These are phyloP conservation scores for Amanita subjunquillea DNA, from an alignment of 768 basidiomycete genomes.

Conservation along the genomic window DNA sequence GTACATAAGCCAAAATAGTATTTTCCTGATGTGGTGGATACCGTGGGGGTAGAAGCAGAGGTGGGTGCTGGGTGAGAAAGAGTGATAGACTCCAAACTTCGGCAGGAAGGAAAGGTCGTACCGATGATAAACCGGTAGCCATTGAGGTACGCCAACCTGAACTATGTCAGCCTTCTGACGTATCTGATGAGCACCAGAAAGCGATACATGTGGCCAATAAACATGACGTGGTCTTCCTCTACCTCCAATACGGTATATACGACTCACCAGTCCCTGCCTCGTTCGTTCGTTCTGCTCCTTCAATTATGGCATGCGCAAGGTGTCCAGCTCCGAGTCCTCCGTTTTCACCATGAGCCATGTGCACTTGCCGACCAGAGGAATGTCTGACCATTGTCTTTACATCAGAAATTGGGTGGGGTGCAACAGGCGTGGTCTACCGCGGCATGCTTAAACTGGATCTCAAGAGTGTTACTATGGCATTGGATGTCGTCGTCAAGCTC, in stretches of 20 bases:
- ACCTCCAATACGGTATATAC: slow-evolving; percentile 6
- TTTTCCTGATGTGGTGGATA: too few species aligned
- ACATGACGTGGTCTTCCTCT: slow-evolving; percentile 6
- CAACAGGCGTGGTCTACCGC: background rate
- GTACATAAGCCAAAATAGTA: too few species aligned
- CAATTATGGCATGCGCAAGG: slow-evolving; percentile 3
- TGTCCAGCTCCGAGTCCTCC: background rate
- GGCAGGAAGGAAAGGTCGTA: slow-evolving; percentile 7
- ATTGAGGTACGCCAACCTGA: slow-evolving; percentile 4
- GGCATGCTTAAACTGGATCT: slow-evolving; percentile 10
- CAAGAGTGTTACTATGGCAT: slow-evolving; percentile 1
- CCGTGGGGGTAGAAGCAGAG: background rate
- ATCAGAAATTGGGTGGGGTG: too few species aligned
- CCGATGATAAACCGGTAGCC: slow-evolving; percentile 3
- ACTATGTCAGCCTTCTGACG: slow-evolving; percentile 6
- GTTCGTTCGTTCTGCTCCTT: slow-evolving; percentile 7
- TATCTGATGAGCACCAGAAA: slow-evolving; percentile 4
- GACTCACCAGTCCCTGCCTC: slow-evolving; percentile 6
- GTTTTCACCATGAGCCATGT: too few species aligned
- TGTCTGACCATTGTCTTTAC: too few species aligned
- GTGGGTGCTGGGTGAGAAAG: background rate
- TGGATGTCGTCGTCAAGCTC: slow-evolving; percentile 12
- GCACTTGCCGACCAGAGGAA: too few species aligned
- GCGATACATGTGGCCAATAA: background rate
- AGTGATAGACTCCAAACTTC: slow-evolving; percentile 6